Evolutionary conservation across 2,329 filamentous ascomycete genomes (phyloP).

Genomic region (Venturia carpophila): DNA sequence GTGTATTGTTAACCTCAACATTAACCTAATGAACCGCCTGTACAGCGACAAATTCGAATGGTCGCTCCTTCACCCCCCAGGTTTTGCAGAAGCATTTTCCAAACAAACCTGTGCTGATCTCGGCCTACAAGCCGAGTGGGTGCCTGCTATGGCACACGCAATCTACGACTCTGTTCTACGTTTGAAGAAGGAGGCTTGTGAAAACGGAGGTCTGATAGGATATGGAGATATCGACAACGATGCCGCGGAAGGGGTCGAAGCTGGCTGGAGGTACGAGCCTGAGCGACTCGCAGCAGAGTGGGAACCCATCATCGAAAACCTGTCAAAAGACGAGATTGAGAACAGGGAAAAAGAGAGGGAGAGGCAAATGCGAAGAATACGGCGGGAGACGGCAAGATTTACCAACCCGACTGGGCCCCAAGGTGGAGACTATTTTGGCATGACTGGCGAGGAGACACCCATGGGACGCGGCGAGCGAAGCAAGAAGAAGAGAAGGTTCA

Average conservation of each 20-base stretch:
- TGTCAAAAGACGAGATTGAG: slow-evolving; percentile 95
- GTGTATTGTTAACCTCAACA: slow-evolving; percentile 82
- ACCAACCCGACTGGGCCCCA: slow-evolving; percentile 45
- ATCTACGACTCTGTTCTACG: slow-evolving; percentile 93
- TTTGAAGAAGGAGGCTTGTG: slow-evolving; percentile 92
- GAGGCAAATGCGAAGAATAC: slow-evolving; percentile 74
- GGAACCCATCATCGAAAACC: slow-evolving; percentile 45
- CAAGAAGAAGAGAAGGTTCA: slow-evolving; percentile 91
- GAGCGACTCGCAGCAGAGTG: slow-evolving; percentile 63
- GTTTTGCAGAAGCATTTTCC: slow-evolving; percentile 86
- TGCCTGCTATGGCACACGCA: slow-evolving; percentile 86
- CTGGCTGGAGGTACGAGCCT: slow-evolving; percentile 92
- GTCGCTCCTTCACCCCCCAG: slow-evolving; percentile 86
- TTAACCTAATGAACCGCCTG: slow-evolving; percentile 83
- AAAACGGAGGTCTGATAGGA: slow-evolving; percentile 77
- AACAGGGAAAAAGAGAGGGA: slow-evolving; percentile 93
- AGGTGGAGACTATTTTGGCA: slow-evolving; percentile 57
- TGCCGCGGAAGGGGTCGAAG: slow-evolving; percentile 70
- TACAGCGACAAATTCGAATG: slow-evolving; percentile 98
- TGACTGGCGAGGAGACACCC: slow-evolving; percentile 58
- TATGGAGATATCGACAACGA: slow-evolving; percentile 80
- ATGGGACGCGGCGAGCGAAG: slow-evolving; percentile 88
- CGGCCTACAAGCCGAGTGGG: slow-evolving; percentile 84
- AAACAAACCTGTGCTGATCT: slow-evolving; percentile 89
- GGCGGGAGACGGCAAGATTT: slow-evolving; percentile 87